These are phyloP conservation scores for Yamadazyma nakazawae DNA, from an alignment of 805 yeast species.

Conservation along the genomic window DNA sequence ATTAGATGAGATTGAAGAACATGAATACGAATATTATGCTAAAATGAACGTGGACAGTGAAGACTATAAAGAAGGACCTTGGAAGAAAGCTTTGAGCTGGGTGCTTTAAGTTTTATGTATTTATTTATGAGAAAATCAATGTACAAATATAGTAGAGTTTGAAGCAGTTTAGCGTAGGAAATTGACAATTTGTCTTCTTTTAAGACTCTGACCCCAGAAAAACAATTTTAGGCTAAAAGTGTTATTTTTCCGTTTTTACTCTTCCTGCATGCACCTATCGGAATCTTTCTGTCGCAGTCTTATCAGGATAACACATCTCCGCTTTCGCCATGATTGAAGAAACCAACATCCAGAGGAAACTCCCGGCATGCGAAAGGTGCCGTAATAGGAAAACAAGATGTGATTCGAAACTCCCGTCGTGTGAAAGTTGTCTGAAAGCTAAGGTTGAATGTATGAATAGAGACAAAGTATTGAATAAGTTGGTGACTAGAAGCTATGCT, in stretches of 20 bases:
- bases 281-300: constrained; percentile 1
- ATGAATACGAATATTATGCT: constrained; percentile 34
- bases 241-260: not conserved
- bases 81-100: constrained; percentile 10
- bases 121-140: not conserved
- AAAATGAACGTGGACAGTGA: constrained; percentile 5
- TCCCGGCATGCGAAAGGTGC: constrained; percentile 16
- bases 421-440: constrained; percentile 24
- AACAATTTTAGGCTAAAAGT: not conserved
- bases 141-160: not conserved
- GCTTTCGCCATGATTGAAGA: not conserved
- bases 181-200: too few relatives aligned
- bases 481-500: constrained; percentile 7
- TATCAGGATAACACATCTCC: not conserved
- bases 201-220: not conserved
- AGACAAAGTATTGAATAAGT: constrained; percentile 11
- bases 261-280: not conserved
- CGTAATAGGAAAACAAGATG: constrained; percentile 10
- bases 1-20: constrained; percentile 47
- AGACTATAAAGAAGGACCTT: constrained; percentile 4
- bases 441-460: constrained; percentile 24
- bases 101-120: constrained; percentile 3
- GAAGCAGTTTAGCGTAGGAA: too few relatives aligned
- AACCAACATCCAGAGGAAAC: not conserved
- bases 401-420: constrained; percentile 20